Conservation (phyloP, 192 early-diverging fungal genomes). For the Phycomyces blakesleeanus region DNA sequence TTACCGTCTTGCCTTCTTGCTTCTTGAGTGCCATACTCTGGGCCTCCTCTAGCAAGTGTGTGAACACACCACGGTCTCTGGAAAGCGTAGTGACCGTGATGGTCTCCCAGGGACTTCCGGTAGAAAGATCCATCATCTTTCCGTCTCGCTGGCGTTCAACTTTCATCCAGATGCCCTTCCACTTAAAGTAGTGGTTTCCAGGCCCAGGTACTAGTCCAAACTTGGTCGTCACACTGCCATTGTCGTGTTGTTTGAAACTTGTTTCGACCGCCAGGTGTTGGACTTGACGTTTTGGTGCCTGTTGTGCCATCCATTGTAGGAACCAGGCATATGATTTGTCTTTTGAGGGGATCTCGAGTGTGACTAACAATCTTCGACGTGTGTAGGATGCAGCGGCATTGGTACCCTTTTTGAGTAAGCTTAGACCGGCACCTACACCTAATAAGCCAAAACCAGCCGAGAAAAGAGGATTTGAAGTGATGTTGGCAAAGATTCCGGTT, state of each 20-base stretch:
- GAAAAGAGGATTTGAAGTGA: constrained; percentile 84
- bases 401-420: constrained; percentile 70
- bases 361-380: constrained; percentile 77
- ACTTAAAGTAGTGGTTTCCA: constrained; percentile 84
- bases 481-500: constrained; percentile 19
- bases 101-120: constrained; percentile 92
- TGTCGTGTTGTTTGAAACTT: constrained; percentile 81
- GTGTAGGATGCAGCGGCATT: constrained; percentile 64
- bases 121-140: constrained; percentile 87
- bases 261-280: constrained; percentile 88
- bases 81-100: constrained; percentile 88
- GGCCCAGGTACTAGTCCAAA: constrained; percentile 92
- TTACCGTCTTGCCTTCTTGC: constrained; percentile 93
- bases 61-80: constrained; percentile 74
- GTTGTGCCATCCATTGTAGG: constrained; percentile 83
- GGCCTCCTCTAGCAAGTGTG: constrained; percentile 75
- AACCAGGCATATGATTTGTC: constrained; percentile 95
- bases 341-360: constrained; percentile 91
- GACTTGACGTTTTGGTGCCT: constrained; percentile 46
- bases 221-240: constrained; percentile 77
- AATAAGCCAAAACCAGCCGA: constrained; percentile 92
- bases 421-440: constrained; percentile 80
- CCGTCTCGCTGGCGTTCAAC: constrained; percentile 79
- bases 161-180: constrained; percentile 77
- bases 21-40: constrained; percentile 76